Percentiles rank a stretch among this genome's conserved stretches.
These are phyloP conservation scores for Xylariaceae sp. DNA, from an alignment of 2,329 filamentous ascomycete species.

Conservation along the genomic window DNA sequence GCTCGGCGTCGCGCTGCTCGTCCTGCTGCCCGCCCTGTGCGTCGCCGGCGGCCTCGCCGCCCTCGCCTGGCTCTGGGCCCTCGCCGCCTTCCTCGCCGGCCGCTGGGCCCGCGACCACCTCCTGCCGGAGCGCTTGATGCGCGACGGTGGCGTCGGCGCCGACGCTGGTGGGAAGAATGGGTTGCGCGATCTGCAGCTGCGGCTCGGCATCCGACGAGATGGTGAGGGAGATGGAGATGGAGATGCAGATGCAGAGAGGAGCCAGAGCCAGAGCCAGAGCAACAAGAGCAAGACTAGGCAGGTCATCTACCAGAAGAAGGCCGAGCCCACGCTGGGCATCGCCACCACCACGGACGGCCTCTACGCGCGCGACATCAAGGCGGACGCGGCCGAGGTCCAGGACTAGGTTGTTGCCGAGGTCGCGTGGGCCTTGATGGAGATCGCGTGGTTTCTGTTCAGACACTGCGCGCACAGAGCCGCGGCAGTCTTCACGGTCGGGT, in stretches of 20 bases:
- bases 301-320: slow-evolving; percentile 18
- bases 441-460: slow-evolving; percentile 8
- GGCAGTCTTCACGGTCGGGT: slow-evolving; percentile 3
- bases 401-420: slow-evolving; percentile 22
- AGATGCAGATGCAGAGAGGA: too few relatives aligned
- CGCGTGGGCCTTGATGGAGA: slow-evolving; percentile 14
- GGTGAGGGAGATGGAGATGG: too few relatives aligned
- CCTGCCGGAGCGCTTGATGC: slow-evolving; percentile 29
- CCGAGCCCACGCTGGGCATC: too few relatives aligned
- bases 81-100: slow-evolving; percentile 48
- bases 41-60: slow-evolving; percentile 55
- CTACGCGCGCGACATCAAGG: slow-evolving; percentile 1
- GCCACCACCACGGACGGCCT: too few relatives aligned
- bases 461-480: not conserved
- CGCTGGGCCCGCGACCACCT: too few relatives aligned
- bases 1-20: slow-evolving; percentile 55
- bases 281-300: slow-evolving; percentile 5
- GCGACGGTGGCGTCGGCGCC: slow-evolving; percentile 8
- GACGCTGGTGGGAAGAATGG: not conserved
- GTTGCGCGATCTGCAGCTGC: not conserved
- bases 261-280: too few relatives aligned
- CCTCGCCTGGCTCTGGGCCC: slow-evolving; percentile 60
- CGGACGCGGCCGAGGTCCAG: slow-evolving; percentile 16
- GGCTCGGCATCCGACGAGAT: too few relatives aligned
- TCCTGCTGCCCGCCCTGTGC: slow-evolving; percentile 63